Evolutionary conservation across 306 rosid genomes (phyloP), one percentile per base, ranked within the genome.

Genomic region (Dalbergia cochinchinensis): DNA sequence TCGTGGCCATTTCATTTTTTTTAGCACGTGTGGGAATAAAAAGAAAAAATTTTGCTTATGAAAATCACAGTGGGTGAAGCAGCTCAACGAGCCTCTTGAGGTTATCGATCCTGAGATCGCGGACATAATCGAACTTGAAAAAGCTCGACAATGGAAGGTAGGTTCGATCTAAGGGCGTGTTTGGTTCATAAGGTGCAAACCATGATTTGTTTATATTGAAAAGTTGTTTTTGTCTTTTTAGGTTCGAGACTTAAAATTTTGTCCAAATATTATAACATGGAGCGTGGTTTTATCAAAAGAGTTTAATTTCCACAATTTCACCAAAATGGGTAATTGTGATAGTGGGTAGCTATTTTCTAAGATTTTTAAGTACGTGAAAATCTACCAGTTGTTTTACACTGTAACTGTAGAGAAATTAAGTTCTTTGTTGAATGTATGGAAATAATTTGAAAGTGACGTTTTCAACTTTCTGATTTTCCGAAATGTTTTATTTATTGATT

Each of bases 91-190:
- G 19, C 92, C 96, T 51, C 87, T 94, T 39, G 94, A 88, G 76
- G 91, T 48, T 22, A 74, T 94, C 31, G 98, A 94, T 86, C 92
- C 98, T 54, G 94, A 92, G 81, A 80, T 91, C 80, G 81, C 90
- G 0, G 89, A 94, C 74, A 92, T 94, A 34, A 94, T 94, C 44
- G 97, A 94, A 78, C 98, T 89, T 16, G 98, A 94, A 73, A 94
- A 94, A 62, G 88, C 94, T 84, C 97, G 97, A 71, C 98, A 94
- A 83, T 92, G 97, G 96, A 94, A 92, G 95, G 92, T 88, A 63
- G 63, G 87, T 86, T 4, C 0, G 57, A 65, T 59, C 69, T n/a
- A 5, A 39, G 47, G 19, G 20, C 11, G 19, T 54, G 60, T 42
- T 82, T 67, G 35, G 5, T 59, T 73, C 55, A n/a, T 65, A 39